Percentiles rank a stretch among this genome's conserved stretches.
Conservation (phyloP, 2,329 filamentous ascomycete genomes). For the Aureobasidium mangrovei region DNA sequence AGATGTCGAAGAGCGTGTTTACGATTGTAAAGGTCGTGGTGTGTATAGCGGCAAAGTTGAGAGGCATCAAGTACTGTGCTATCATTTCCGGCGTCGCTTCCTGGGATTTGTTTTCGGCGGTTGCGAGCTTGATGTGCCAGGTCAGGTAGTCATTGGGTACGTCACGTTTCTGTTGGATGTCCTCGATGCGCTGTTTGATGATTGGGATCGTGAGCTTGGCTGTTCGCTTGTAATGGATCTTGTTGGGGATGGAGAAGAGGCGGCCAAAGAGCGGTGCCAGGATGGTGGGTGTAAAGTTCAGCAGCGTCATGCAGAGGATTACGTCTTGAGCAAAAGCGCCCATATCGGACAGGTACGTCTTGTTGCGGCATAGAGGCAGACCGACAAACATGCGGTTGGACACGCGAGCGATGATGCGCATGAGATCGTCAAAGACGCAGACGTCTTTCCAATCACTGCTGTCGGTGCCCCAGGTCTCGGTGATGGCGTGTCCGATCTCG, state of each 20-base stretch:
- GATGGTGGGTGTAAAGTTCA: slow-evolving; percentile 39
- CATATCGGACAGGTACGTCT: slow-evolving; percentile 40
- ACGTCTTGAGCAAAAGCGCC: slow-evolving; percentile 44
- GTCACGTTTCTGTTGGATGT: slow-evolving; percentile 36
- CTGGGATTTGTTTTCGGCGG: slow-evolving; percentile 32
- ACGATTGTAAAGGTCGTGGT: slow-evolving; percentile 47
- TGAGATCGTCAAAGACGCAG: slow-evolving; percentile 29
- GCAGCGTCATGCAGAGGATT: slow-evolving; percentile 27
- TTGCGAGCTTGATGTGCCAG: slow-evolving; percentile 48
- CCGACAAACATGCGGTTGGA: slow-evolving; percentile 41
- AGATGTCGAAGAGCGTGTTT: slow-evolving; percentile 40
- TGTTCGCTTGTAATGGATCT: slow-evolving; percentile 39
- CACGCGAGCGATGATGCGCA: slow-evolving; percentile 32
- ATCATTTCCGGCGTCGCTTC: slow-evolving; percentile 43
- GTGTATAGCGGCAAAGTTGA: slow-evolving; percentile 53
- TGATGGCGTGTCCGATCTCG: slow-evolving; percentile 29
- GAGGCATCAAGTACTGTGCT: slow-evolving; percentile 44
- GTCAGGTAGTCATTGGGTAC: slow-evolving; percentile 50
- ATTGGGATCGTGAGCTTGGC: slow-evolving; percentile 38
- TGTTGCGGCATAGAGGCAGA: slow-evolving; percentile 37
- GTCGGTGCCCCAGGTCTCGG: slow-evolving; percentile 31
- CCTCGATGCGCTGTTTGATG: slow-evolving; percentile 42
- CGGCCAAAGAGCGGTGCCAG: slow-evolving; percentile 44
- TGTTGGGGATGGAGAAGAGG: slow-evolving; percentile 38
- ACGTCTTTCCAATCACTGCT: slow-evolving; percentile 30